Percentiles rank a stretch among this genome's conserved stretches.
Evolutionary conservation across 306 rosid species (phyloP).

Genomic region (Inga leiocalycina): DNA sequence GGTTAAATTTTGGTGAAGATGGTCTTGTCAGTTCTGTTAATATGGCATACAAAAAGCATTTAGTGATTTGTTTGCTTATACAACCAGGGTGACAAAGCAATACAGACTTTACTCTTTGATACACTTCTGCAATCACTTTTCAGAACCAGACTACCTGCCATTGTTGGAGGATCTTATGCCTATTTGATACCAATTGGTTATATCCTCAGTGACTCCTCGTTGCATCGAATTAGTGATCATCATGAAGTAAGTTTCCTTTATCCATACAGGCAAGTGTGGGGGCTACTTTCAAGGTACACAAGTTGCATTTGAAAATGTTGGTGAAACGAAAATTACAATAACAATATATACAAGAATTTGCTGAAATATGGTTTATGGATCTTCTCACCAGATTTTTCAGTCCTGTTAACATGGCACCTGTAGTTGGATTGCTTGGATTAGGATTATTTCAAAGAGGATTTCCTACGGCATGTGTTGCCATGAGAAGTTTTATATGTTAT

Average conservation of each 20-base stretch:
- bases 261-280: slow-evolving; percentile 63
- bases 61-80: slow-evolving; percentile 34
- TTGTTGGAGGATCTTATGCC: slow-evolving; percentile 95
- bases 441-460: slow-evolving; percentile 65
- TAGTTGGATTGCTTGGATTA: slow-evolving; percentile 44
- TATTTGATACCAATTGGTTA: slow-evolving; percentile 81
- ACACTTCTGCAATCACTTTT: slow-evolving; percentile 97
- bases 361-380: slow-evolving; percentile 29
- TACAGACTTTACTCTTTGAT: slow-evolving; percentile 92
- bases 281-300: neutral
- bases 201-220: slow-evolving; percentile 67
- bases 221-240: slow-evolving; percentile 64
- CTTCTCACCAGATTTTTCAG: slow-evolving; percentile 79
- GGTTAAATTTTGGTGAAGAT: neutral
- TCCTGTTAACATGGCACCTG: slow-evolving; percentile 91
- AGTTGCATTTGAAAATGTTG: slow-evolving; percentile 17
- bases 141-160: slow-evolving; percentile 91
- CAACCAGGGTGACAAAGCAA: slow-evolving; percentile 87
- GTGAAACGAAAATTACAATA: neutral
- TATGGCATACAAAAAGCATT: neutral
- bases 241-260: slow-evolving; percentile 68
- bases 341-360: slow-evolving; percentile 58
- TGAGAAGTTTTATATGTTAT: too few species aligned
- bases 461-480: too few species aligned
- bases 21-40: neutral